phyloP scores from a whole-genome alignment of 345 rosid species.

The Heritiera littoralis region DNA sequence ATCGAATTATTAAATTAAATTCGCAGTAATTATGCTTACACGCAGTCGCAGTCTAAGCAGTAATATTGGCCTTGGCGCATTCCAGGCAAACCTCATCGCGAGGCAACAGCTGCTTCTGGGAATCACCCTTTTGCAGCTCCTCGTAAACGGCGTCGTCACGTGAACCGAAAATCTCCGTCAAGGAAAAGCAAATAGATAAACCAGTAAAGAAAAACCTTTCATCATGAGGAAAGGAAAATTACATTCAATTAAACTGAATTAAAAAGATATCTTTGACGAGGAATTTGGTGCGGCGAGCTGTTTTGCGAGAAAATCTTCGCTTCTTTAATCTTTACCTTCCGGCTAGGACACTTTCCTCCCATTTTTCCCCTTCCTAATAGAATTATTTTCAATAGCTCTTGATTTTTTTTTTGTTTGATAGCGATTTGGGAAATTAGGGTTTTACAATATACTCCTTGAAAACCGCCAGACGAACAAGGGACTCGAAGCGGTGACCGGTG shows the following conservation, averaged over 20 bases:
- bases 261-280: conserved; percentile 80
- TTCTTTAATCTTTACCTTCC: conserved; percentile 97
- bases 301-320: conserved; percentile 87
- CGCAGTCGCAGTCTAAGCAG: conserved; percentile 76
- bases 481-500: not conserved
- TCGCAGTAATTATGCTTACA: conserved; percentile 45
- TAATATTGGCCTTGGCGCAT: conserved; percentile 98
- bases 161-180: conserved; percentile 40
- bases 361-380: conserved; percentile 28
- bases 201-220: not conserved
- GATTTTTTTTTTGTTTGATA: not conserved
- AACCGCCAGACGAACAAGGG: conserved; percentile 8
- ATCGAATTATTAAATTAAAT: not conserved
- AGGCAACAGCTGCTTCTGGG: conserved; percentile 52
- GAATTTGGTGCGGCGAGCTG: conserved; percentile 88
- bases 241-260: not conserved
- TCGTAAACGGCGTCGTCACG: conserved; percentile 53
- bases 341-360: conserved; percentile 75
- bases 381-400: no score
- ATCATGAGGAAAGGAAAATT: not conserved
- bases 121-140: conserved; percentile 27
- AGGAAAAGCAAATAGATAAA: conserved; percentile 14
- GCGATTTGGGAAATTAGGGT: conserved; percentile 14
- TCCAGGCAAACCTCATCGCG: conserved; percentile 83
- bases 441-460: not conserved